Evolutionary conservation across 208 protist genomes (phyloP), one percentile per base, ranked within the genome.

Genomic region (Crithidia thermophila): DNA sequence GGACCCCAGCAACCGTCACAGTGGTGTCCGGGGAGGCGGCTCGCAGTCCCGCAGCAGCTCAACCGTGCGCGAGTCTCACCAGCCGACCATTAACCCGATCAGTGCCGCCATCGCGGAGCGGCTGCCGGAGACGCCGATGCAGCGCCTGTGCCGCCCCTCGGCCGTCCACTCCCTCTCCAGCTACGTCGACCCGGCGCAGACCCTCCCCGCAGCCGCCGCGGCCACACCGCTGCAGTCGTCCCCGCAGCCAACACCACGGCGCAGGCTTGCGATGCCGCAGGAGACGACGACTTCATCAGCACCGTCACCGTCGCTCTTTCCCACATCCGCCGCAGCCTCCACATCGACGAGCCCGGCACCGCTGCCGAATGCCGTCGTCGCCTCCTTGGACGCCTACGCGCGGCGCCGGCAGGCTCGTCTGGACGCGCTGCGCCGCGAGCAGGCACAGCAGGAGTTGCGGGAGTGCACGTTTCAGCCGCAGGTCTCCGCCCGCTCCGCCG

Each of bases 81-180:
- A 77, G n/a, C 86, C 86, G 11, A 68, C 67, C 25, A 90, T 92
- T 40, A 82, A 91, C 77, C 79, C 82, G 0, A 84, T 92, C 16
- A 90, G 84, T 55, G 85, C 84, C 10, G 84, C 78, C 5, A 90
- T 93, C 49, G 87, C 87, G 16, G 60, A 67, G 28, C 55, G 66
- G 16, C 68, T 90, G 33, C 82, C 80, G 6, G 67, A 85, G 55
- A 84, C 80, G 16, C 37, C 82, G 21, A 72, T 65, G 60, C 79
- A 93, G 39, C 79, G 87, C 9, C 67, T 93, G 10, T 81, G 67
- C 33, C 60, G 62, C 2, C 56, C 61, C 37, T 16, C 18, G 28
- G 61, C 69, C 25, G 51, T 69, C 10, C 61, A 75, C 50, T 63
- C 61, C 33, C 69, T 75, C 40, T 57, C 61, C 36, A 59, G 36